Conservation (phyloP, 2,329 filamentous ascomycete species). For the Neonectria magnoliae region DNA sequence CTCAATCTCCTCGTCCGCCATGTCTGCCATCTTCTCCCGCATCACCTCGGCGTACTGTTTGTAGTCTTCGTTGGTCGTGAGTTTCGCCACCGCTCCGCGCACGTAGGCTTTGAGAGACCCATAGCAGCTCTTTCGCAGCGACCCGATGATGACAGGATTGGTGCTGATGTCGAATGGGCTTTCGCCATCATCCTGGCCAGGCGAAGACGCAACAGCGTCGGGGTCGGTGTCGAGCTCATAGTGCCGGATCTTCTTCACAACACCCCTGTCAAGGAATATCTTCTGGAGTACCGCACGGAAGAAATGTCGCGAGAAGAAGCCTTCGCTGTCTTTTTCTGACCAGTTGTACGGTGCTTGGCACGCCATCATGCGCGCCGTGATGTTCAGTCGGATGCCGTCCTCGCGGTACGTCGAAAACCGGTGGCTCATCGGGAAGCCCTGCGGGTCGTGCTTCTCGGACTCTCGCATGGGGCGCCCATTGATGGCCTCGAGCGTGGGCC, state of each 20-base stretch:
- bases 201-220: conserved; percentile 22
- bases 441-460: conserved; percentile 79
- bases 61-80: conserved; percentile 68
- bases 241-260: conserved; percentile 71
- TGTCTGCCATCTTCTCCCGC: conserved; percentile 68
- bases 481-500: conserved; percentile 72
- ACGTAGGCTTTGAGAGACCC: conserved; percentile 79
- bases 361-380: conserved; percentile 98
- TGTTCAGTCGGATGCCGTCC: conserved; percentile 84
- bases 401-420: conserved; percentile 68
- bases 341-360: conserved; percentile 96
- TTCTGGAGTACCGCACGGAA: conserved; percentile 90
- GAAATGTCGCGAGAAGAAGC: conserved; percentile 93
- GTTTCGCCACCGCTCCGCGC: conserved; percentile 80
- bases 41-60: conserved; percentile 70
- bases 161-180: conserved; percentile 68
- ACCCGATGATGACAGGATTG: conserved; percentile 86
- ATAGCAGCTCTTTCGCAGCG: conserved; percentile 83
- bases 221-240: conserved; percentile 42
- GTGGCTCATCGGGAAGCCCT: conserved; percentile 93
- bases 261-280: conserved; percentile 86
- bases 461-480: conserved; percentile 76
- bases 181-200: conserved; percentile 37
- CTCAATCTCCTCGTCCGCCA: conserved; percentile 81
- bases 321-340: conserved; percentile 81